Conservation (phyloP, 257 asterid genomes). For the Solanum virginianum region DNA sequence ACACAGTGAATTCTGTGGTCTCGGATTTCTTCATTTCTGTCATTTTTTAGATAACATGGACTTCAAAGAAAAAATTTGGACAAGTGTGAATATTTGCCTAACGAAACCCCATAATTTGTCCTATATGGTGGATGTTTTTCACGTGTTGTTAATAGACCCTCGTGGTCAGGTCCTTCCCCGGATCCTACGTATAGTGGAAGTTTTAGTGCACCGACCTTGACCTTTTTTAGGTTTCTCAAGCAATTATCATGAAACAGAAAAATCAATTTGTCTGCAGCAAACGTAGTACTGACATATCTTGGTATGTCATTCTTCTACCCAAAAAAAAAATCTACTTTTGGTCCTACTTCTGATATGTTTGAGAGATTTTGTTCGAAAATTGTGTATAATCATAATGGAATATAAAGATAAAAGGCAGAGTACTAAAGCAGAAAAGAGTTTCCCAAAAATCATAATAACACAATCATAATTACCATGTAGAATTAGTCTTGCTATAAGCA, state of each 20-base stretch:
- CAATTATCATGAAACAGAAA: too few species aligned
- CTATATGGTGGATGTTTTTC: too few species aligned
- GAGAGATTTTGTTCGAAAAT: neutral
- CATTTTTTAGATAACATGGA: too few species aligned
- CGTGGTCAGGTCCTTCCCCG: too few species aligned
- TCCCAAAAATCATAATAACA: neutral
- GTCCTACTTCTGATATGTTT: neutral
- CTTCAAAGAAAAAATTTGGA: too few species aligned
- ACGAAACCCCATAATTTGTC: too few species aligned
- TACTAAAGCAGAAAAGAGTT: neutral
- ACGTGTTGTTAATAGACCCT: neutral
- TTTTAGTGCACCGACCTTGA: accelerated
- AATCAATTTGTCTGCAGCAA: neutral
- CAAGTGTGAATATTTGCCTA: too few species aligned
- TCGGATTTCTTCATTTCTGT: too few species aligned
- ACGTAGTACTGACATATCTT: neutral
- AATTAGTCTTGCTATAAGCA: neutral
- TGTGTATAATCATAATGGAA: neutral
- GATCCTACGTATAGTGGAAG: too few species aligned
- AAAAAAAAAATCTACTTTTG: neutral
- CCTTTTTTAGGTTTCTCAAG: too few species aligned
- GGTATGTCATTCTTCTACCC: neutral
- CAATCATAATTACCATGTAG: neutral
- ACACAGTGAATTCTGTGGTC: too few species aligned
- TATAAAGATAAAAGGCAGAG: neutral